Evolutionary conservation across 805 yeast species (phyloP), one percentile per base, ranked within the genome.

Genomic region (Metschnikowia anglica): DNA sequence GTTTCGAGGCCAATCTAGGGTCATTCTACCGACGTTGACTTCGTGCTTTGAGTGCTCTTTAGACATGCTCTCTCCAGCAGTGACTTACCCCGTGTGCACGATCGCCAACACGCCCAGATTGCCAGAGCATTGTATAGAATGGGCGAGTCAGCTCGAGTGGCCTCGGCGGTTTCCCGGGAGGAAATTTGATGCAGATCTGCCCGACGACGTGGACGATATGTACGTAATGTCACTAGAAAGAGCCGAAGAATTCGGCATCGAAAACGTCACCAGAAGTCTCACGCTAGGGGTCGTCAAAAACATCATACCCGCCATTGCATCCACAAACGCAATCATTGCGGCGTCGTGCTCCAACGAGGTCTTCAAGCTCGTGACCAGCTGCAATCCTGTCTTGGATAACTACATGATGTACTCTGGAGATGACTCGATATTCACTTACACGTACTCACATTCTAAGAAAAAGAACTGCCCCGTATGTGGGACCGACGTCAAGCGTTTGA

Each of bases 31-130:
- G 1, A 80, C 88, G 0, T 63, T 88, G 23, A 80, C 91, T 0
- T 85, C 97, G 0, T 91, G 99, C 64, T 91, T 88, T 67, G 98
- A 91, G 60, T 91, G 99, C 57, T 85, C 96, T 4, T 68, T 87
- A 40, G 85, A 83, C 45, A 75, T 95, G 61, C 68, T 89, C 31
- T 79, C 86, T 9, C 73, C 74, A 1, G 79, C 75, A 47, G 68
- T 70, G 8, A 82, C 88, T 0, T 87, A 81, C 53, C 97, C 98
- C 2, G 81, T 91, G 51, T 93, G 98, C 62, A 93, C 98, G 0
- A 83, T 93, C 39, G 95, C 97, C 2, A 85, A 89, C 45, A 88
- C 93, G 7, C 98, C 98, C n/a, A 66, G 98, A 47, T 64, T 88
- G 7, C 93, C 97, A 0, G 97, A 90, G 54, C 98, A 91, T 62